phyloP scores from a whole-genome alignment of 257 asterid genomes.

The Solanum chaucha region DNA sequence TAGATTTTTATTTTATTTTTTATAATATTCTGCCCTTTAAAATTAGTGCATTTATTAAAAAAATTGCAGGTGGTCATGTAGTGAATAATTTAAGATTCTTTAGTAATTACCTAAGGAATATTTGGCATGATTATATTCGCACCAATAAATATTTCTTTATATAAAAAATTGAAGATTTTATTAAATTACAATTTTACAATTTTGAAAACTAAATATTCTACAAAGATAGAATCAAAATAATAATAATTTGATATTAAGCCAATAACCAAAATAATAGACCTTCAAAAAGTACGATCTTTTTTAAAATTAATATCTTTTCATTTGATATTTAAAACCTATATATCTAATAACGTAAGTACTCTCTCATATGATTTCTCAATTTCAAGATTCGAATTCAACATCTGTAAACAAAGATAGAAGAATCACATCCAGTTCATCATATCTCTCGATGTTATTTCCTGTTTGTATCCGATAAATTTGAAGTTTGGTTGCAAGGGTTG shows the following conservation, averaged over 20 bases:
- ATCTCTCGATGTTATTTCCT: background rate
- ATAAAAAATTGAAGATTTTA: background rate
- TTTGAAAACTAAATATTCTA: background rate
- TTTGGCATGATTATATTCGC: background rate
- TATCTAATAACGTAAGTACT: background rate
- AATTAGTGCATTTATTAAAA: background rate
- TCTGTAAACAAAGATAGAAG: background rate
- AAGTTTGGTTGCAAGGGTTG: background rate
- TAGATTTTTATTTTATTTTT: background rate
- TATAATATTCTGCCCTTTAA: background rate
- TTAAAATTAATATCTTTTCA: background rate
- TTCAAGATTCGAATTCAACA: background rate
- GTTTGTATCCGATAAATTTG: no score
- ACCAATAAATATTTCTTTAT: background rate
- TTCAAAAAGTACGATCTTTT: background rate
- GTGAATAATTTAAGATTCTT: background rate
- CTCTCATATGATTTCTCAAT: background rate
- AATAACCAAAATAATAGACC: background rate
- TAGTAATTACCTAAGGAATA: background rate
- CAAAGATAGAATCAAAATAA: background rate
- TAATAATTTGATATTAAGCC: background rate
- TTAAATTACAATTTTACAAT: background rate
- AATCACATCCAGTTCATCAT: accelerated
- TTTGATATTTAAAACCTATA: background rate
- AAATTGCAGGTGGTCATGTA: background rate